phyloP scores from a whole-genome alignment of 345 rosid genomes.

The Aquilaria yunnanensis region DNA sequence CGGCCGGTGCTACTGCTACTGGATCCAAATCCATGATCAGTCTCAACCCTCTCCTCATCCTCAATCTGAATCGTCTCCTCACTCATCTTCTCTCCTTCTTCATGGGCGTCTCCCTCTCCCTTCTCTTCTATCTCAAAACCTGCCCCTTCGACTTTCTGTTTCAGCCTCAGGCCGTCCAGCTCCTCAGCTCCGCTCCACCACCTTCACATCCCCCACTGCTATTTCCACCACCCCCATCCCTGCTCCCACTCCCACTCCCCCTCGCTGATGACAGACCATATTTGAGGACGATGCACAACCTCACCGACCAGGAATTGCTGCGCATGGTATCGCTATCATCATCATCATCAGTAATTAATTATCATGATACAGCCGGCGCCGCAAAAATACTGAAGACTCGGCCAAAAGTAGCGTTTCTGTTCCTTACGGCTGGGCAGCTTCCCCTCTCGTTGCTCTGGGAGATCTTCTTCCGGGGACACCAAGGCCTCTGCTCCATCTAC shows the following conservation, averaged over 20 bases:
- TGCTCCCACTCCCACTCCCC: not conserved
- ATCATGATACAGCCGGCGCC: too few relatives aligned
- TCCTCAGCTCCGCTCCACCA: not conserved
- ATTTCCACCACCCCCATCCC: not conserved
- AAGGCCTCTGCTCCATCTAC: constrained; percentile 60
- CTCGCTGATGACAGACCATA: not conserved
- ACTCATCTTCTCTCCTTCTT: constrained; percentile 23
- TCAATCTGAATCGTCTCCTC: constrained; percentile 7
- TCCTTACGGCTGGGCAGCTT: constrained; percentile 54
- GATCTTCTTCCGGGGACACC: constrained; percentile 52
- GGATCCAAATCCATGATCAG: too few relatives aligned
- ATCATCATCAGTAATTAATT: too few relatives aligned
- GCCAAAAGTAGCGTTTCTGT: constrained; percentile 72
- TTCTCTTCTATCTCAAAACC: constrained; percentile 28
- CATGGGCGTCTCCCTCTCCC: constrained; percentile 36
- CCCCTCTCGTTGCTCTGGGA: constrained; percentile 76
- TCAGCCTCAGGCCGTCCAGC: not conserved
- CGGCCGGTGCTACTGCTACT: too few relatives aligned
- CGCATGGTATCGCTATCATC: constrained; percentile 28
- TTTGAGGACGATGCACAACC: constrained; percentile 30
- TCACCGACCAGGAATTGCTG: constrained; percentile 59
- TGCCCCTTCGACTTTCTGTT: constrained; percentile 8
- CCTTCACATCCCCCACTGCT: not conserved
- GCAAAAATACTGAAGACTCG: not conserved
- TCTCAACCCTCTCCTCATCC: not conserved